phyloP scores from a whole-genome alignment of 1,284 basidiomycete genomes.

The Marasmius tenuissimus region DNA sequence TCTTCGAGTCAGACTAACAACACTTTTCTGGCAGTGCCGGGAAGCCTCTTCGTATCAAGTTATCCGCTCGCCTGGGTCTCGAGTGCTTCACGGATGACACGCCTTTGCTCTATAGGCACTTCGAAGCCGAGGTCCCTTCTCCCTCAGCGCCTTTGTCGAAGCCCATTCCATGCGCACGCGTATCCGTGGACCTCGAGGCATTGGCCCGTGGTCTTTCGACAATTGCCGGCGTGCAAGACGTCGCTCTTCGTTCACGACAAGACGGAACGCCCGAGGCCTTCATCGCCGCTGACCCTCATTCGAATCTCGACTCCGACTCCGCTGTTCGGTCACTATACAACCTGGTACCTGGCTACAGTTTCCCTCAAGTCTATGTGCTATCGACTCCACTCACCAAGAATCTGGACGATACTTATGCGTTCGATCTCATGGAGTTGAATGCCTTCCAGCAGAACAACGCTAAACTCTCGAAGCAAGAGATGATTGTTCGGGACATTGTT shows the following conservation, averaged over 20 bases:
- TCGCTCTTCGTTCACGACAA: conserved; percentile 34
- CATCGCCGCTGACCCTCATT: conserved; percentile 21
- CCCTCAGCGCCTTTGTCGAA: conserved; percentile 32
- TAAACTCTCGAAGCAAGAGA: conserved; percentile 32
- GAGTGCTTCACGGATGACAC: conserved; percentile 34
- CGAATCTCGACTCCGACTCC: conserved; percentile 15
- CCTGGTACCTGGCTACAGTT: conserved; percentile 34
- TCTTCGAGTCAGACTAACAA: conserved; percentile 20
- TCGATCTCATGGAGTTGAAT: conserved; percentile 33
- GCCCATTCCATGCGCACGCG: conserved; percentile 35
- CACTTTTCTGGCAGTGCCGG: conserved; percentile 38
- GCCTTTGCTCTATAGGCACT: conserved; percentile 37
- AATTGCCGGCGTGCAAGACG: conserved; percentile 49
- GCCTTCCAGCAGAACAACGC: conserved; percentile 26
- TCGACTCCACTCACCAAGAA: conserved; percentile 18
- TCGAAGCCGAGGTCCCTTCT: conserved; percentile 35
- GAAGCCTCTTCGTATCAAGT: conserved; percentile 43
- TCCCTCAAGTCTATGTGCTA: conserved; percentile 37
- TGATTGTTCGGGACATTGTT: conserved; percentile 39
- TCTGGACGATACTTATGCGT: conserved; percentile 31
- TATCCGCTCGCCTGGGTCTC: conserved; percentile 39
- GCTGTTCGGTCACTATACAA: not conserved
- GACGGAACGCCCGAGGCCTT: conserved; percentile 38
- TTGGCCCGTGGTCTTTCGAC: conserved; percentile 46
- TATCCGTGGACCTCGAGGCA: conserved; percentile 27